These are phyloP conservation scores for Kodamaea derodonti DNA, from an alignment of 1,139 yeast genomes.

Conservation along the genomic window DNA sequence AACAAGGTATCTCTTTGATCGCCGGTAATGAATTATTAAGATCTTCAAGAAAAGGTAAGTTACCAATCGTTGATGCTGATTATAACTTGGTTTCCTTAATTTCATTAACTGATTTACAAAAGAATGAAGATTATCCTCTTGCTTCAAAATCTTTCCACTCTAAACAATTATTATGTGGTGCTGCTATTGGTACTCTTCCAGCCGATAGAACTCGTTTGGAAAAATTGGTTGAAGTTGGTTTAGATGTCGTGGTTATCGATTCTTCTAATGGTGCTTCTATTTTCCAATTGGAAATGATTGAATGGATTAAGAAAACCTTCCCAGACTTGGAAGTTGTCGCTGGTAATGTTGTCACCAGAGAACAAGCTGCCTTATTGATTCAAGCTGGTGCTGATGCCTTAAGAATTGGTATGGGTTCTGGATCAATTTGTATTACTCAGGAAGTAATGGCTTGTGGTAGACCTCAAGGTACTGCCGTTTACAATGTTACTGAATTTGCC, in stretches of 20 bases:
- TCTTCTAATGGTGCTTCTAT: conserved; percentile 97
- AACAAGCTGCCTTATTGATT: conserved; percentile 94
- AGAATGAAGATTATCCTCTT: conserved; percentile 88
- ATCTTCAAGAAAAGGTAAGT: conserved; percentile 93
- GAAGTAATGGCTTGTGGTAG: conserved; percentile 99
- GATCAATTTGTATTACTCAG: conserved; percentile 97
- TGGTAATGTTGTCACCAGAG: conserved; percentile 98
- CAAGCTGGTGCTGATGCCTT: conserved; percentile 97
- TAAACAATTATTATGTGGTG: conserved; percentile 97
- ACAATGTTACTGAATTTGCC: conserved; percentile 82
- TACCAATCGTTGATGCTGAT: conserved; percentile 80
- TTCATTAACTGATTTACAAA: conserved; percentile 95
- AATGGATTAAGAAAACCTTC: conserved; percentile 79
- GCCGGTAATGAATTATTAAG: conserved; percentile 91
- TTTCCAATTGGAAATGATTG: conserved; percentile 90
- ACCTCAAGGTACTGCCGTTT: conserved; percentile 98
- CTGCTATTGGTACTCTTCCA: conserved; percentile 92
- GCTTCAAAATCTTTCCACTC: conserved; percentile 93
- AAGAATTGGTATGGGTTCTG: conserved; percentile 99
- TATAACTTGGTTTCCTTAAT: conserved; percentile 83
- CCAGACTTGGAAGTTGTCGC: conserved; percentile 88
- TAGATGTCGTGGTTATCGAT: conserved; percentile 93
- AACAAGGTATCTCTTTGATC: conserved; percentile 71
- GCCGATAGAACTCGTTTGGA: conserved; percentile 83
- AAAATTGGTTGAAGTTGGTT: conserved; percentile 90